Percentiles rank a stretch among this genome's conserved stretches.
Evolutionary conservation across 1,139 yeast genomes (phyloP).

Genomic region (Yamadazyma diddensiae): DNA sequence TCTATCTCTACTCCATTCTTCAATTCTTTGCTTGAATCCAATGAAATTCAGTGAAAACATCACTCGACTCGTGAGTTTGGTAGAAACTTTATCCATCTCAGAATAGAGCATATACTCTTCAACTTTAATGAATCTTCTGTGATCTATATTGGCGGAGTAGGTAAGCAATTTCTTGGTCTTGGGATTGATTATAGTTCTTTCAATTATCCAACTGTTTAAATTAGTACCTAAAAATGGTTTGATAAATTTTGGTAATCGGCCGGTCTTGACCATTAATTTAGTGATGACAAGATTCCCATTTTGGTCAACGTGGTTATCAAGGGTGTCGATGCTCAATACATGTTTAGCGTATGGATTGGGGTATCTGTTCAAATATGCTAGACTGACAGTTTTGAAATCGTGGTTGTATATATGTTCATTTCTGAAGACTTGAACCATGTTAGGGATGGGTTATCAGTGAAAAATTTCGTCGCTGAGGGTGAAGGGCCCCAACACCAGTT

Average conservation of each 20-base stretch:
- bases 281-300: slow-evolving; percentile 71
- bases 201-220: slow-evolving; percentile 81
- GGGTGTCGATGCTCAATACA: slow-evolving; percentile 80
- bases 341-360: slow-evolving; percentile 93
- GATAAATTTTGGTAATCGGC: slow-evolving; percentile 78
- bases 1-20: slow-evolving; percentile 73
- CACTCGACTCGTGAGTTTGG: slow-evolving; percentile 52
- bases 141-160: slow-evolving; percentile 84
- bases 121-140: slow-evolving; percentile 71
- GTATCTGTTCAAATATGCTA: slow-evolving; percentile 80
- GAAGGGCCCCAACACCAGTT: too few species aligned
- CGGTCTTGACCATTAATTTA: slow-evolving; percentile 72
- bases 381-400: slow-evolving; percentile 70
- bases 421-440: slow-evolving; percentile 67
- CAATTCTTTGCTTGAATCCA: slow-evolving; percentile 73
- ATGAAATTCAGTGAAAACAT: slow-evolving; percentile 70
- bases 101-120: slow-evolving; percentile 67
- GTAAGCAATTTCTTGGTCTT: slow-evolving; percentile 52
- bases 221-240: slow-evolving; percentile 73
- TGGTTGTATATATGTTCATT: slow-evolving; percentile 54
- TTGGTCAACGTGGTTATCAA: slow-evolving; percentile 54
- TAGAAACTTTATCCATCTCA: slow-evolving; percentile 22
- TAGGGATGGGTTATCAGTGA: too few species aligned
- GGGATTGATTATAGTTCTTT: slow-evolving; percentile 75
- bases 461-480: too few species aligned